phyloP scores from a whole-genome alignment of 805 yeast species.

The Barnettozyma sp. region DNA sequence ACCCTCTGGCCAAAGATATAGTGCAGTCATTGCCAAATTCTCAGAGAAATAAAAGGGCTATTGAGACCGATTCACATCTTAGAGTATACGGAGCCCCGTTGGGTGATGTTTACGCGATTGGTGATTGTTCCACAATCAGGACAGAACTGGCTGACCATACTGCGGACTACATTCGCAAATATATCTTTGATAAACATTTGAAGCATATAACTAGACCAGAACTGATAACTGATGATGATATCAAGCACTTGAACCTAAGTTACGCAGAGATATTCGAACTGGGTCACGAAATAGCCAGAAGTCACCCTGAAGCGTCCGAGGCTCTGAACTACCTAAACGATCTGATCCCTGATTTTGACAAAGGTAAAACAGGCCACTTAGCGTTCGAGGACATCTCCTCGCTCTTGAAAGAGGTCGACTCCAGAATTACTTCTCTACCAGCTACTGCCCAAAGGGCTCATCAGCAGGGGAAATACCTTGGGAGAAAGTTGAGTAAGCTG shows the following conservation, averaged over 20 bases:
- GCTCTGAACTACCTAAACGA: conserved; percentile 45
- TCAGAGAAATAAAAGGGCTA: conserved; percentile 62
- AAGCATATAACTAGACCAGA: conserved; percentile 27
- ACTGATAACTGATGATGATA: conserved; percentile 44
- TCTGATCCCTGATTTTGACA: conserved; percentile 46
- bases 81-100: conserved; percentile 62
- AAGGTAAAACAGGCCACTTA: conserved; percentile 40
- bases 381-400: conserved; percentile 44
- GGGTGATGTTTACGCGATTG: conserved; percentile 66
- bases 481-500: conserved; percentile 48
- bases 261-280: conserved; percentile 43
- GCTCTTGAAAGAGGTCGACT: conserved; percentile 48
- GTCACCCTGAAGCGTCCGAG: conserved; percentile 53
- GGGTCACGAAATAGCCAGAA: conserved; percentile 39
- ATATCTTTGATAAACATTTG: conserved; percentile 37
- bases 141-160: conserved; percentile 53
- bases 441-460: conserved; percentile 71
- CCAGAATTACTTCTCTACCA: conserved; percentile 59
- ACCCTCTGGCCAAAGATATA: conserved; percentile 52
- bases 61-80: conserved; percentile 68
- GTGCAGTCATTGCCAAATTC: conserved; percentile 38
- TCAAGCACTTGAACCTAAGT: conserved; percentile 40
- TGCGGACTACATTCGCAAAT: conserved; percentile 41
- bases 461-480: conserved; percentile 64
- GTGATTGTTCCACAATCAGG: conserved; percentile 64